Evolutionary conservation across 2,329 filamentous ascomycete genomes (phyloP), one percentile per base, ranked within the genome.

Genomic region (Paramyrothecium roridum): DNA sequence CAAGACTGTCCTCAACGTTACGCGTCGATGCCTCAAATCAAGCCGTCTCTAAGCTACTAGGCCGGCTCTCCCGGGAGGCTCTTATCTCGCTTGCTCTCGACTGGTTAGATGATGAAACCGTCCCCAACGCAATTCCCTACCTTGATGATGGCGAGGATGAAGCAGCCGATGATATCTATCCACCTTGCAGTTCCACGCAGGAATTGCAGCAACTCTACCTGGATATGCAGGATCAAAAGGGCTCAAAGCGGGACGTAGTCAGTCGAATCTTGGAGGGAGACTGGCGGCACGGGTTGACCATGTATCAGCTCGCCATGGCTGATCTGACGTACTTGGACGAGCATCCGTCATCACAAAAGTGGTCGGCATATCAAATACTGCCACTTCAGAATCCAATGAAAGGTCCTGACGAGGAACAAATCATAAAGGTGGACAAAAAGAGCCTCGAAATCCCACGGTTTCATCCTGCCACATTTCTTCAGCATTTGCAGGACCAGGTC

Each of bases 391-490:
- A 69, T 4, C 72, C 76, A 2, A 54, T 61, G 30, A 59, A 68
- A 53, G 67, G 70, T 53, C 65, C 60, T 33, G 73, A 76, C 26
- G 76, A 76, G 51, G 74, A 76, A 13, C 71, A 72, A 34, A 61
- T 70, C 11, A 68, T 75, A 45, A 70, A 72, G 56, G 63, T 76
- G 16, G 77, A 84, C 64, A 70, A 72, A 50, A 68, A 74, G 59
- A 76, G 77, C 8, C 69, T 85, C 33, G 66, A 70, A 3, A 74
- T 87, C 50, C 90, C 91, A 12, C 85, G 88, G 17, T 90, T 95
- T 64, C 90, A 96, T 65, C 88, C 90, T 1, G 85, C 89, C 4
- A 90, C 88, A 0, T 96, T 96, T 69, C 77, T 96, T 40, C 83
- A 84, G 60, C 88, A 87, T 61, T 82, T 96, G 2, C 88, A 93